A percentile compares a stretch with the other conserved stretches of the same genome.
Evolutionary conservation across 208 protist genomes (phyloP).

Genomic region (Acanthamoeba castellanii): DNA sequence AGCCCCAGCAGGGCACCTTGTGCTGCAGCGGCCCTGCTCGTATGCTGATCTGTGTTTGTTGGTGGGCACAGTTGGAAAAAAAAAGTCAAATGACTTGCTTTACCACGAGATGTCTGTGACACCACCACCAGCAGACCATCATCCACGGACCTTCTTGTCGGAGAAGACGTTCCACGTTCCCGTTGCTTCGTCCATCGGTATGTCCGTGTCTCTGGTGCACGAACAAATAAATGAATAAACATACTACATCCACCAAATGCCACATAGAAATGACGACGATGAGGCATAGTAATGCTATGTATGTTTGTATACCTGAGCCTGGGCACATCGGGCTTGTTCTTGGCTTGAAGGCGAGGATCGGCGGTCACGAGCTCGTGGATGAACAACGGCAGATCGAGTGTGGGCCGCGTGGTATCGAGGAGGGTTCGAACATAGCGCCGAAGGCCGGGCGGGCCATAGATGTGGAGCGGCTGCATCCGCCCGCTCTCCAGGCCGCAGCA

Average conservation of each 20-base stretch:
- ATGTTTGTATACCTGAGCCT: not conserved
- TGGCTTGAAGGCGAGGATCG: not conserved
- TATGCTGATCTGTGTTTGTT: not conserved
- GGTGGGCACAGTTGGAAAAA: not conserved
- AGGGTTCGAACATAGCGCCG: not conserved
- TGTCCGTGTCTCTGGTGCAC: not conserved
- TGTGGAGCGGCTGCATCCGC: conserved; percentile 1
- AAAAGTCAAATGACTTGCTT: too few species aligned
- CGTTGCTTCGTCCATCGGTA: conserved; percentile 8
- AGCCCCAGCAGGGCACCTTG: conserved; percentile 72
- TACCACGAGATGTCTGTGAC: too few species aligned
- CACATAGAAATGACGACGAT: not conserved
- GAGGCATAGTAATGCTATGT: not conserved
- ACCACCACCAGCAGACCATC: not conserved
- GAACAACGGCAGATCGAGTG: conserved; percentile 24
- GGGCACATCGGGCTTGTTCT: not conserved
- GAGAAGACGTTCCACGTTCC: conserved; percentile 2
- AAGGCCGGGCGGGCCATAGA: conserved; percentile 21
- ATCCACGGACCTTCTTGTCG: not conserved
- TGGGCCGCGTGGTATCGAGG: conserved; percentile 13
- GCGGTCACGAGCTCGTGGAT: not conserved
- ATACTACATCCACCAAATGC: not conserved
- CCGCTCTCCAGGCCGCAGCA: not conserved
- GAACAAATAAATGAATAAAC: not conserved
- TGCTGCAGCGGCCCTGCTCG: not conserved